Evolutionary conservation across 2,329 filamentous ascomycete genomes (phyloP).

Genomic region (Akanthomyces uredinophilus): DNA sequence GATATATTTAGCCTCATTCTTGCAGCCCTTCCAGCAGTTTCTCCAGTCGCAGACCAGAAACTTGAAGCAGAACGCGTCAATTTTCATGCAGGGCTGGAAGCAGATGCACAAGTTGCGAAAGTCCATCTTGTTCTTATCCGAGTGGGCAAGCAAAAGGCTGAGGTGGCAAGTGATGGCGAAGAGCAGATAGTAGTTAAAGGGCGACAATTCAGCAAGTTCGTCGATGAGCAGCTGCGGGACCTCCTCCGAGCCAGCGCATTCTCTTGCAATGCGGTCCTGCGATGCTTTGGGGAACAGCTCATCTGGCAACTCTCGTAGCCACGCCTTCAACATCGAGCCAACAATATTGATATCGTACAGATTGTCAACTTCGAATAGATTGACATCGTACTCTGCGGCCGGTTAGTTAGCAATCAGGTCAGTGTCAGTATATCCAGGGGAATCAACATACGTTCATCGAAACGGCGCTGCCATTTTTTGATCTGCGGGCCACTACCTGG

Average conservation of each 20-base stretch:
- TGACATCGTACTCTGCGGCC: slow-evolving; percentile 70
- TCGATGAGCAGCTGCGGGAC: slow-evolving; percentile 85
- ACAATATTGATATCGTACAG: slow-evolving; percentile 96
- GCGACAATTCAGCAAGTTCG: slow-evolving; percentile 87
- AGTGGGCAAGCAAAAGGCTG: slow-evolving; percentile 82
- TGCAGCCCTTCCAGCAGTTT: slow-evolving; percentile 95
- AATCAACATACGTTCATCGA: slow-evolving; percentile 65
- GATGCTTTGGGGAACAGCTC: slow-evolving; percentile 84
- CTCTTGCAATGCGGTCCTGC: slow-evolving; percentile 73
- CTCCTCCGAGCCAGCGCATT: slow-evolving; percentile 71
- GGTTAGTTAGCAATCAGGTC: background rate
- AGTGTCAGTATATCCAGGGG: background rate
- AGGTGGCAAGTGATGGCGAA: slow-evolving; percentile 97
- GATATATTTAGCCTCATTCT: slow-evolving; percentile 76
- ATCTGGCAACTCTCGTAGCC: slow-evolving; percentile 90
- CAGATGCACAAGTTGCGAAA: slow-evolving; percentile 94
- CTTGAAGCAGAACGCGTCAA: slow-evolving; percentile 91
- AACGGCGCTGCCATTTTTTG: slow-evolving; percentile 87
- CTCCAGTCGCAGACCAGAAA: slow-evolving; percentile 94
- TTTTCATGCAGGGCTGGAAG: slow-evolving; percentile 95
- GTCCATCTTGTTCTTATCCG: slow-evolving; percentile 97
- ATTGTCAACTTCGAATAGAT: slow-evolving; percentile 80
- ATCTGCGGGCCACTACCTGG: slow-evolving; percentile 87
- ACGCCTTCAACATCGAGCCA: slow-evolving; percentile 92
- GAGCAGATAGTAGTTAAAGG: slow-evolving; percentile 95